Evolutionary conservation across 345 rosid genomes (phyloP), one percentile per base, ranked within the genome.

Genomic region (Passiflora organensis): DNA sequence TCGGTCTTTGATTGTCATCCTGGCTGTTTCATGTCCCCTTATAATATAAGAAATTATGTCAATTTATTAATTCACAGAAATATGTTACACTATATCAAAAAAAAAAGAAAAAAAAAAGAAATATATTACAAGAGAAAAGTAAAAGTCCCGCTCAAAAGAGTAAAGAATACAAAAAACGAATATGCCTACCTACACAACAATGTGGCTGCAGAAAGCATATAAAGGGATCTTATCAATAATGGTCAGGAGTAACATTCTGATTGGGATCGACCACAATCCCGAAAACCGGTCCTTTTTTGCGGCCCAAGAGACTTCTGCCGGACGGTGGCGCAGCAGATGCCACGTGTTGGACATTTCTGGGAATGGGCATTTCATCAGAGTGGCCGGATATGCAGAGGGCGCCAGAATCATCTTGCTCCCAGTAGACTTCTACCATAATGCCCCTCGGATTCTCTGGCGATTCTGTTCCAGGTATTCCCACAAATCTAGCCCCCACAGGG

Each of bases 391-490:
- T 84, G 80, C 94, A 83, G 63, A 89, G 86, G 38, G 83, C 55
- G n/a, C 99, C 95, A 1, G 85, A 59, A 39, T 84, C 95, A 50
- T 93, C 96, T 73, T 89, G 91, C 58, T 79, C 78, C 94, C 94
- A 89, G 70, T 80, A 80, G 6, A 89, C 96, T 82, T 89, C 99
- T 24, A 89, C 96, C 96, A 86, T 89, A 8, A 80, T 13, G 20
- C 88, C 96, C 51, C 78, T 68, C 0, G 91, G 91, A 69, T 83
- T 77, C 69, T 80, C 91, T 1, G 50, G 46, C 1, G 79, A 62
- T 56, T 77, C 83, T 2, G 85, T 86, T 63, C 89, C 87, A 0
- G 89, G 96, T 21, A 93, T 75, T 46, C 87, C 87, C 41, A 82
- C 77, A 63, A 76, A 89, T 75, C 80, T 73, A 23, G 95, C 91